Evolutionary conservation across 2,329 filamentous ascomycete genomes (phyloP).

Genomic region (Cytospora chrysosperma): DNA sequence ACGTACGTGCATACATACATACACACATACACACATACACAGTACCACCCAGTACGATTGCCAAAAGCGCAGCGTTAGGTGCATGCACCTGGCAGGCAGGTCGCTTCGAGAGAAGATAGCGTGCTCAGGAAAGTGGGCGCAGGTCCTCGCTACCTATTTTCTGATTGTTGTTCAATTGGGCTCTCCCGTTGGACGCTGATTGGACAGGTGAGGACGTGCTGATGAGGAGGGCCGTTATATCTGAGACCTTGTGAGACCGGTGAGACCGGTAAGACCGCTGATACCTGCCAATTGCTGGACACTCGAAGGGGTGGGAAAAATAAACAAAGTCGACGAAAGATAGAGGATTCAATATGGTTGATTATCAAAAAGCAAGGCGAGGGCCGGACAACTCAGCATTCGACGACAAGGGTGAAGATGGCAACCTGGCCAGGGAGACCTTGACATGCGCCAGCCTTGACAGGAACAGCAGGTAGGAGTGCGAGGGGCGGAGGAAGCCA

Average conservation of each 20-base stretch:
- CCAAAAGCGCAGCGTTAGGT: neutral
- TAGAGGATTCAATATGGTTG: neutral
- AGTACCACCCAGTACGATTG: neutral
- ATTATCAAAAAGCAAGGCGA: neutral
- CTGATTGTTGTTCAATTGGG: neutral
- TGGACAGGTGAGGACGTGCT: neutral
- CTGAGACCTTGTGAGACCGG: constrained; percentile 1
- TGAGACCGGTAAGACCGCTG: constrained; percentile 1
- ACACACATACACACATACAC: no score
- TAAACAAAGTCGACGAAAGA: no score
- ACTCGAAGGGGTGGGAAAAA: neutral
- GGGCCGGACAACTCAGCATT: constrained; percentile 2
- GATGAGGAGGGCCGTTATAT: neutral
- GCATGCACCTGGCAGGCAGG: constrained; percentile 6
- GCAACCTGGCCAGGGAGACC: constrained; percentile 11
- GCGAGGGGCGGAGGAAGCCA: neutral
- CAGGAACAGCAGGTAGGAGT: neutral
- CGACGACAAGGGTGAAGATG: constrained; percentile 11
- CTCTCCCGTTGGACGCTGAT: constrained; percentile 1
- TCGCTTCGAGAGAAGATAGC: neutral
- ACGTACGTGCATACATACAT: no score
- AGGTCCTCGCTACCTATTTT: neutral
- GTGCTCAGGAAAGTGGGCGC: neutral
- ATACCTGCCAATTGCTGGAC: neutral
- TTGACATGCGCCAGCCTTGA: neutral